Evolutionary conservation across 805 yeast species (phyloP), one percentile per base, ranked within the genome.

Genomic region (Naumovozyma dairenensis): DNA sequence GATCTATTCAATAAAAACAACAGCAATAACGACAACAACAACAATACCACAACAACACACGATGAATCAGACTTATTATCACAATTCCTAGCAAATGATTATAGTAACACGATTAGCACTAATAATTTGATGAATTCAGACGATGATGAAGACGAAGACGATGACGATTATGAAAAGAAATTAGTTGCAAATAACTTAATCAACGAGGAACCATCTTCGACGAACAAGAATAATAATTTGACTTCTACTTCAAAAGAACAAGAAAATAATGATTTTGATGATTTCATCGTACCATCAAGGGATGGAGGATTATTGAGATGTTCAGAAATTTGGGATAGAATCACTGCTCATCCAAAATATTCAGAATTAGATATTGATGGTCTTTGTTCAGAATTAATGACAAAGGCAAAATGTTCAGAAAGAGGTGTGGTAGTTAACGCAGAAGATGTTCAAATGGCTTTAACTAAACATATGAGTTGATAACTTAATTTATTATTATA

Each of bases 301-400:
- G 80, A 76, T 37, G 60, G 59, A 13, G 66, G 71, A 10, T 54
- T 74, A 45, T 60, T 81, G 60, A 75, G 74, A 51, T 92, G 98
- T 59, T 74, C 94, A 0, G 96, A 86, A 46, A 80, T 89, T 12
- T 92, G 98, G 98, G 97, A 89, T 58, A 72, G 97, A 51, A 80
- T 92, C 25, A 82, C 96, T 2, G 60, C 92, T 16, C 97, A 92
- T 66, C 97, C 98, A 21, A 75, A 80, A 53, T 92, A 87, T 58
- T 76, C 92, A 4, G 96, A 87, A 39, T 67, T 92, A 34, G 98
- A 92, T 57, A 87, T 92, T 44, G 96, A 89, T 53, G 93, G 95
- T 2, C 69, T 92, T 55, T 92, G 98, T 68, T 55, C 63, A 28
- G 98, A 92, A 62, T 69, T 92, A 53, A 82, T 89, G 60, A 60